phyloP scores from a whole-genome alignment of 768 basidiomycete species.

The Terana coerulea region DNA sequence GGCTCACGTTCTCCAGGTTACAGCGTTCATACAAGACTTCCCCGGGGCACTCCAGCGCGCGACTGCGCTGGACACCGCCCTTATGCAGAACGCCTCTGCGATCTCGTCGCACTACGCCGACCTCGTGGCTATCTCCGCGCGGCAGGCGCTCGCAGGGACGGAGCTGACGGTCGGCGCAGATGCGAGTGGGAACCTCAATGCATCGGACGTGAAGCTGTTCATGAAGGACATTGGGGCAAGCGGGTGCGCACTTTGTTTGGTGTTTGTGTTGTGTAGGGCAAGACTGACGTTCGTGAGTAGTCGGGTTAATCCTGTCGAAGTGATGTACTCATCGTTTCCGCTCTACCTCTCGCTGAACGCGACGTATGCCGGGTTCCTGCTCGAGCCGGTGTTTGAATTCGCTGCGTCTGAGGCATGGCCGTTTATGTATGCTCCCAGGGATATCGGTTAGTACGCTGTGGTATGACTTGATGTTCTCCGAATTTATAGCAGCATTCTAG shows the following conservation, averaged over 20 bases:
- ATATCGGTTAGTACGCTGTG: conserved; percentile 19
- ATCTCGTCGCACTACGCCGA: conserved; percentile 22
- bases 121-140: conserved; percentile 23
- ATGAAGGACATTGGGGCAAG: conserved; percentile 17
- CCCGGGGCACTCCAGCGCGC: conserved; percentile 16
- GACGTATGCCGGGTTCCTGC: conserved; percentile 22
- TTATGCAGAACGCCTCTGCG: conserved; percentile 18
- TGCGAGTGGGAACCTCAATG: conserved; percentile 15
- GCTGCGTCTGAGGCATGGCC: conserved; percentile 18
- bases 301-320: conserved; percentile 31
- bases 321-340: conserved; percentile 28
- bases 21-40: conserved; percentile 19
- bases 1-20: conserved; percentile 14
- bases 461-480: too few relatives aligned
- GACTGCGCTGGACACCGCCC: conserved; percentile 19
- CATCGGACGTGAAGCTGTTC: conserved; percentile 24
- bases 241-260: background rate
- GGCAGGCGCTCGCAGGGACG: conserved; percentile 23
- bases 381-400: conserved; percentile 26
- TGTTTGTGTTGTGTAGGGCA: background rate
- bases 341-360: conserved; percentile 29
- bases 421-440: conserved; percentile 22
- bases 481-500: background rate
- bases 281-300: background rate
- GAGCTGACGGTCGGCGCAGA: conserved; percentile 24